These are phyloP conservation scores for Botrytis cinerea DNA, from an alignment of 2,329 filamentous ascomycete species.

Conservation along the genomic window DNA sequence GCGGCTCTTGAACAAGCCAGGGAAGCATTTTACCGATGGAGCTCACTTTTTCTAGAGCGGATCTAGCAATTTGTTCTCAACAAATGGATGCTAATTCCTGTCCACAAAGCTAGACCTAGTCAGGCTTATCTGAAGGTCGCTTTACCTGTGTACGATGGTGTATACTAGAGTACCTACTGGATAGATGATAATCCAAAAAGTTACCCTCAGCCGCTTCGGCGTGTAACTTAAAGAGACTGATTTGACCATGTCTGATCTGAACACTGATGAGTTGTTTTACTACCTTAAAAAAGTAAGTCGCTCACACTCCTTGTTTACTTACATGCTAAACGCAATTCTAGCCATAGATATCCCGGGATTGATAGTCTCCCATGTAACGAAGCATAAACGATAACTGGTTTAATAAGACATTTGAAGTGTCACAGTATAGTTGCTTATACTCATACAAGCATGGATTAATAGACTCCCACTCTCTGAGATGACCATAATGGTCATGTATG, in stretches of 20 bases:
- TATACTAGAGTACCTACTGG: constrained; percentile 52
- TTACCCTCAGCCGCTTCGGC: constrained; percentile 43
- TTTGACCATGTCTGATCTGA: background rate
- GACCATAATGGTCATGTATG: background rate
- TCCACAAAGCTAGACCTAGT: constrained; percentile 29
- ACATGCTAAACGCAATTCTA: background rate
- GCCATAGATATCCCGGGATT: background rate
- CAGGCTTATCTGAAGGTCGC: constrained; percentile 34
- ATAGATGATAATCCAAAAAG: constrained; percentile 52
- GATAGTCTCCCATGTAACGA: background rate
- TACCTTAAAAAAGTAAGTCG: background rate
- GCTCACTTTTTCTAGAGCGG: constrained; percentile 61
- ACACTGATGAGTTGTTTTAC: background rate
- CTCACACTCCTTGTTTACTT: background rate
- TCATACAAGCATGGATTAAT: background rate
- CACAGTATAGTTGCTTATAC: constrained; percentile 20
- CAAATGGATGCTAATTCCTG: constrained; percentile 59
- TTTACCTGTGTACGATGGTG: constrained; percentile 24
- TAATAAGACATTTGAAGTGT: constrained; percentile 27
- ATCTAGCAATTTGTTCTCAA: constrained; percentile 50
- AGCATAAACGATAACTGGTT: constrained; percentile 27
- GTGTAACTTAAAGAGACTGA: background rate
- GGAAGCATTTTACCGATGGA: constrained; percentile 52
- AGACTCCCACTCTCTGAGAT: background rate
- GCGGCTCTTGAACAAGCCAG: constrained; percentile 54